Conservation (phyloP, 2,329 filamentous ascomycete species). For the Raffaelea albimanens region DNA sequence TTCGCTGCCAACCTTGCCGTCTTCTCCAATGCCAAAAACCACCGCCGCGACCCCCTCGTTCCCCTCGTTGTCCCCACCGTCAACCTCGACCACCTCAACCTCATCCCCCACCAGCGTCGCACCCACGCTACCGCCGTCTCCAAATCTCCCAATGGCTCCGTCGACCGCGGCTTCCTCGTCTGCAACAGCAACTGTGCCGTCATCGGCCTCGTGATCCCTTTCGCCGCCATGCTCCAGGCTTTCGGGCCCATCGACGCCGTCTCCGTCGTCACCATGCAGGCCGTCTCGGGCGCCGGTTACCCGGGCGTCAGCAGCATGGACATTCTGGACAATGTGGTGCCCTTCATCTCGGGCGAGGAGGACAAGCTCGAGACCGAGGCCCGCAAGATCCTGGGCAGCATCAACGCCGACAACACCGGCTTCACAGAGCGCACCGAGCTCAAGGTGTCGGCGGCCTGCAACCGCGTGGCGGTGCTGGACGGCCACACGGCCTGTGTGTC, state of each 20-base stretch:
- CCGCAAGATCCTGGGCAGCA: slow-evolving; percentile 77
- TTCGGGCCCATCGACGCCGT: slow-evolving; percentile 74
- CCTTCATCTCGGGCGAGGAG: slow-evolving; percentile 87
- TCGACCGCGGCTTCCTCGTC: slow-evolving; percentile 82
- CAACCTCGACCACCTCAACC: slow-evolving; percentile 76
- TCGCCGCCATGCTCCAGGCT: slow-evolving; percentile 76
- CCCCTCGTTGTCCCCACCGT: slow-evolving; percentile 93
- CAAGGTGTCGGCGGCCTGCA: slow-evolving; percentile 78
- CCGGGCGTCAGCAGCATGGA: slow-evolving; percentile 90
- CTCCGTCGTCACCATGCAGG: slow-evolving; percentile 86
- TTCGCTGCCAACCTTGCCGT: slow-evolving; percentile 79
- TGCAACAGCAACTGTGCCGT: slow-evolving; percentile 99
- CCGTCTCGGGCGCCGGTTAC: slow-evolving; percentile 86
- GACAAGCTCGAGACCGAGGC: slow-evolving; percentile 94
- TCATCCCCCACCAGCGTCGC: slow-evolving; percentile 81
- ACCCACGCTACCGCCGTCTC: slow-evolving; percentile 37
- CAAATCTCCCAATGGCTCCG: slow-evolving; percentile 20
- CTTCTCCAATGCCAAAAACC: slow-evolving; percentile 98
- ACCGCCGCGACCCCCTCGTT: slow-evolving; percentile 80
- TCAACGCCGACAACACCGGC: slow-evolving; percentile 62
- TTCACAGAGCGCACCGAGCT: slow-evolving; percentile 69
- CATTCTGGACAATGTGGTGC: slow-evolving; percentile 91
- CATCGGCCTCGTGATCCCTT: slow-evolving; percentile 90
- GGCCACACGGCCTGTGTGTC: slow-evolving; percentile 95
- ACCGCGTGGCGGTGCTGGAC: slow-evolving; percentile 87